A percentile compares a stretch with the other conserved stretches of the same genome.
Conservation (phyloP, 768 basidiomycete genomes). For the Termitomyces bulborhizus region DNA sequence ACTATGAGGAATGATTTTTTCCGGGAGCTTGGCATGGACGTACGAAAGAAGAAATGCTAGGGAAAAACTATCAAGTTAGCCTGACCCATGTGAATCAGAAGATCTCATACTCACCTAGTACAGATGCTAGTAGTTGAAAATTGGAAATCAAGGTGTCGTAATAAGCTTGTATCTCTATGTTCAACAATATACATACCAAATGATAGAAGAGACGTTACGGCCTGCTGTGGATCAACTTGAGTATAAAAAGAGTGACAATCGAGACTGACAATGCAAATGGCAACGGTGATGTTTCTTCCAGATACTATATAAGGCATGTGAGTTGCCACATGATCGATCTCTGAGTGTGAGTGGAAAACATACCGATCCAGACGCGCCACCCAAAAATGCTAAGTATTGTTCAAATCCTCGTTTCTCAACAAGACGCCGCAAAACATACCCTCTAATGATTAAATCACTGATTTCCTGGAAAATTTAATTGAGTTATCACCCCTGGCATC, state of each 20-base stretch:
- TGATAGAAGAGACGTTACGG: background rate
- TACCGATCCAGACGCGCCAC: conserved; percentile 8
- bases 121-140: background rate
- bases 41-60: background rate
- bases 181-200: background rate
- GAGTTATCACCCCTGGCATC: background rate
- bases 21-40: background rate
- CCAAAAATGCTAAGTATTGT: conserved; percentile 2
- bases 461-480: background rate
- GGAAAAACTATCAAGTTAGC: too few species aligned
- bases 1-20: background rate
- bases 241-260: background rate
- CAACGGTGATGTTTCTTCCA: background rate
- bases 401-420: background rate
- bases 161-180: too few species aligned
- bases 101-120: background rate
- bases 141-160: background rate
- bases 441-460: conserved; percentile 5
- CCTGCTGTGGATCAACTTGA: background rate
- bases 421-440: conserved; percentile 1
- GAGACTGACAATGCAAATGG: background rate
- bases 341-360: background rate
- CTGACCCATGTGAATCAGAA: background rate
- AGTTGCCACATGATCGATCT: too few species aligned
- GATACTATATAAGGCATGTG: background rate